These are phyloP conservation scores for Boletus tomentosulus DNA, from an alignment of 768 basidiomycete species.

Conservation along the genomic window DNA sequence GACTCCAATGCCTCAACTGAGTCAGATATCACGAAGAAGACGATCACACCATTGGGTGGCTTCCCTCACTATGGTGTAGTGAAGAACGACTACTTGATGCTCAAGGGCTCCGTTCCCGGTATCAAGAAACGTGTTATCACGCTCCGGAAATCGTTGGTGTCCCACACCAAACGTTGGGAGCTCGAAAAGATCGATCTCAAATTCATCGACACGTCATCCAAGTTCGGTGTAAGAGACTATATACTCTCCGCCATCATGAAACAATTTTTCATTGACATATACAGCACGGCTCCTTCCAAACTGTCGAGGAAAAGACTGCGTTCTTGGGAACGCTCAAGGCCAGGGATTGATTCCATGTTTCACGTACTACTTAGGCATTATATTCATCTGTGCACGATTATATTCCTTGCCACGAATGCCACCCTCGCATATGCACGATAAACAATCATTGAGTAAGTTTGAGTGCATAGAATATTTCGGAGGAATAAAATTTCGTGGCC, in stretches of 20 bases:
- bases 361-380: conserved; percentile 38
- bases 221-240: conserved; percentile 75
- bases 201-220: conserved; percentile 98
- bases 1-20: conserved; percentile 89
- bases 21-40: conserved; percentile 89
- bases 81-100: conserved; percentile 96
- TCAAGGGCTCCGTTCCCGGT: conserved; percentile 94
- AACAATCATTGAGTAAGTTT: neutral
- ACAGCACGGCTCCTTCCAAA: conserved; percentile 96
- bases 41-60: conserved; percentile 96
- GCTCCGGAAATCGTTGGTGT: conserved; percentile 94
- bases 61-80: conserved; percentile 99
- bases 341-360: conserved; percentile 53
- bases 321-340: conserved; percentile 92
- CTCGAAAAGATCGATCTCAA: conserved; percentile 98
- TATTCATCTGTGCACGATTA: conserved; percentile 33
- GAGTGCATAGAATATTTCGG: neutral
- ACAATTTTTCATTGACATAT: conserved; percentile 4
- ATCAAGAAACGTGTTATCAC: conserved; percentile 98
- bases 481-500: neutral
- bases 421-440: conserved; percentile 13
- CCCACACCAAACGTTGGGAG: conserved; percentile 92
- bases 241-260: neutral
- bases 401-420: conserved; percentile 40
- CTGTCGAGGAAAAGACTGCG: conserved; percentile 90